Evolutionary conservation across 306 rosid genomes (phyloP).

Genomic region (Lablab purpureus): DNA sequence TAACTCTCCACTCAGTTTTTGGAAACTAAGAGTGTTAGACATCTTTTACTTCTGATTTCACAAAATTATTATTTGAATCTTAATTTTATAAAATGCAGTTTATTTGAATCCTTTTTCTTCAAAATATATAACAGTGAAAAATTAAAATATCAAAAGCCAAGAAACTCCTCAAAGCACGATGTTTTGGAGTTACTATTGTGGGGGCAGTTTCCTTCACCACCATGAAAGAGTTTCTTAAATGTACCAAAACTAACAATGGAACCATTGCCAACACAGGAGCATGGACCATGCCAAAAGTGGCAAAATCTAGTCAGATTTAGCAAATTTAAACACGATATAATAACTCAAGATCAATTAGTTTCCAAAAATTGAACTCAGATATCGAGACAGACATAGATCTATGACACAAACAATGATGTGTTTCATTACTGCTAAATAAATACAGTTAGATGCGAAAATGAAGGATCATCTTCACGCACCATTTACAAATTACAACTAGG

Average conservation of each 20-base stretch:
- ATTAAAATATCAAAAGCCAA: neutral
- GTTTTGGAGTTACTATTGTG: neutral
- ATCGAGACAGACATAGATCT: neutral
- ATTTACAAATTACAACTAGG: neutral
- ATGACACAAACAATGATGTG: neutral
- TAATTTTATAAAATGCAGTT: neutral
- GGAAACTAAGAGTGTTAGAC: neutral
- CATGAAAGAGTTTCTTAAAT: neutral
- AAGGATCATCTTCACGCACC: conserved; percentile 14
- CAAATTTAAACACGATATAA: neutral
- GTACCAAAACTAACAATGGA: neutral
- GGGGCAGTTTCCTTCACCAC: neutral
- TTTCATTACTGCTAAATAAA: neutral
- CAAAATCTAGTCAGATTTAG: neutral
- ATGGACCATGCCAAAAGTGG: neutral
- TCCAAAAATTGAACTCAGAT: neutral
- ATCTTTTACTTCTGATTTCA: neutral
- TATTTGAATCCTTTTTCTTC: neutral
- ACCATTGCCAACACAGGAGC: neutral
- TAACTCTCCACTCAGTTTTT: neutral
- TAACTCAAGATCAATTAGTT: neutral
- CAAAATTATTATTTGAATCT: neutral
- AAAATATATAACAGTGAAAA: neutral
- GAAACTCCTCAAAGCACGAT: neutral
- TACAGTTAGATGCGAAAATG: neutral